Evolutionary conservation across 176 grass and related monocot genomes (phyloP), one percentile per base, ranked within the genome.

Genomic region (Aegilops tauschii): DNA sequence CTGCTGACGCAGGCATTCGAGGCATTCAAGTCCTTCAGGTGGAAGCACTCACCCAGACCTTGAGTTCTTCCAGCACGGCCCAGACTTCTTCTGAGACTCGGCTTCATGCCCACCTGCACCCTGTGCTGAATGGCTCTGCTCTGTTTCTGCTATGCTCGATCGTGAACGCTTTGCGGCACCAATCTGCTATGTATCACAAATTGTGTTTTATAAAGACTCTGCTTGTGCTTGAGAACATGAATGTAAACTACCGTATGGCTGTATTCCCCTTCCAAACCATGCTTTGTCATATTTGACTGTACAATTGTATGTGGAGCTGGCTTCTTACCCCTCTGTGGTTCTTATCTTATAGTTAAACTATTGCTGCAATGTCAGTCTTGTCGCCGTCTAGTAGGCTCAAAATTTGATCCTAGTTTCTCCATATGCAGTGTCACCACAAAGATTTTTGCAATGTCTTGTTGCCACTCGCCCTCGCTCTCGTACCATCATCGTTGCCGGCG

Each of bases 41-140:
- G 90, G 90, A 47, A 71, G 77, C 76, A 76, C 90, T 31, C 94
- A 96, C 86, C 97, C 89, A 36, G 97, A 99, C 84, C 89, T 93
- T 1, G 85, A 99, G 74, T 93, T 92, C 65, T 98, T 95, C 81
- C 93, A 83, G 78, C 92, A 81, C 39, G 96, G 69, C 5, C 86
- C 88, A 10, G 92, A 93, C 67, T 88, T 54, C 50, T 54, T 91
- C 40, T 83, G 18, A 59, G 63, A 73, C 37, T 72, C 12, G 3
- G n/a, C 3, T 21, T 20, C 28, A 54, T 54, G 50, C 16, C 50
- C 50, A 54, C 50, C 50, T 54, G 50, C 50, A 7, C 16, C 50
- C 2, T 59, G 18, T 8, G 6, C 31, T 10, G 65, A 70, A 85
- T 82, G 88, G 78, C 34, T 54, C 50, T 18, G 50, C 50, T 54